Evolutionary conservation across 148 eudicot genomes (phyloP), one percentile per base, ranked within the genome.

Genomic region (Vaccinium myrtillus): DNA sequence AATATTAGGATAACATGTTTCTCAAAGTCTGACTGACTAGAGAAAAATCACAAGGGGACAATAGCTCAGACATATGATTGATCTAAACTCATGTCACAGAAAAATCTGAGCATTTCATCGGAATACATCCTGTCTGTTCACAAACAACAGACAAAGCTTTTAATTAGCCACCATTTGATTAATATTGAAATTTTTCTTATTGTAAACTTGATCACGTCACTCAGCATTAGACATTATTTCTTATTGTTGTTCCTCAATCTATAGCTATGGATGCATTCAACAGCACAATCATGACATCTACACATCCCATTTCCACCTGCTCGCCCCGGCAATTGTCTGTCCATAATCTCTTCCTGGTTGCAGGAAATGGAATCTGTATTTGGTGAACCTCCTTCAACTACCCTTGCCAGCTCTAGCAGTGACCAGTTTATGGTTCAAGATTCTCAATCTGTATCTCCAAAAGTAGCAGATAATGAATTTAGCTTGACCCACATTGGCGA

Each of bases 341-440:
- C 25, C 23, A 15, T 82, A 63, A 74, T 4, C 15, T 71, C 25
- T 27, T 71, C 13, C 56, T 69, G 74, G n/a, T 74, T 81, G 74
- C 79, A 95, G 99, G 98, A 97, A 86, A 90, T 97, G 92, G 98
- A 95, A 84, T 88, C 85, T 75, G 87, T 94, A 70, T 97, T 97
- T 83, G 99, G 99, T 39, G 93, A 84, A 84, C 90, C 94, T 53
- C 92, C 94, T 27, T 75, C 92, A 69, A 81, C 91, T 81, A 85
- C 91, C 79, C 91, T 87, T 36, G 84, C 89, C 56, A 87, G 90
- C 84, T 93, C 96, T 39, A 78, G 79, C 80, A 86, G 69, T 74
- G 86, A 79, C 78, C 87, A 81, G 32, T 14, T 39, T 14, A 73
- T 69, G 73, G 30, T 49, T 86, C 90, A 88, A 85, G 93, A 91